Evolutionary conservation across 73 alveolate genomes (phyloP), one percentile per base, ranked within the genome.

Genomic region (Effrenium voratum): DNA sequence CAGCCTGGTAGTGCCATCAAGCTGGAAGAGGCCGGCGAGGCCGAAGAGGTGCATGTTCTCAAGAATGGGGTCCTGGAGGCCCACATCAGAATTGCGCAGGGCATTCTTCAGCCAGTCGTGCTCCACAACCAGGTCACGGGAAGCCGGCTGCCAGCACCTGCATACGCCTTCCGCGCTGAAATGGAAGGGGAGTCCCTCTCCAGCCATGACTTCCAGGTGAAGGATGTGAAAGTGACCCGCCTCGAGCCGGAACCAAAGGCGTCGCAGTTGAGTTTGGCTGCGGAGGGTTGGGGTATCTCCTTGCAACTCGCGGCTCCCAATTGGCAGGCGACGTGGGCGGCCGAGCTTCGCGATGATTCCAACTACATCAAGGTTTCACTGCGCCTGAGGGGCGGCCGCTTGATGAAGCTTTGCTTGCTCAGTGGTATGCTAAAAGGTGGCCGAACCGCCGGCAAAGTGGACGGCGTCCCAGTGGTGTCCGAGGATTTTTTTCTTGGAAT

Each of bases 321-420:
- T 41, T 12, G 47, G 75, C 13, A 45, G 86, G 96, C 52, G 22
- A 36, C 2, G 52, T 88, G 96, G 96, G 63, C 96, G 2, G 73
- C 28, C 40, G 96, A 66, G 45, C 96, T 88, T 57, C 96, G 96
- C 15, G 86, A 88, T 49, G 87, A 57, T 52, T 66, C 96, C 28
- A 88, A 88, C 43, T 44, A 38, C 32, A 1, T 70, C 44, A 88
- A 88, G 75, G 2, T 88, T 32, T 50, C 96, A 24, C 13, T 49
- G 19, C 96, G 43, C n/a, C 38, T 88, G n/a, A 34, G 16, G 10
- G 38, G 38, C 60, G 41, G 16, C 50, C 34, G 8, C 34, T 46
- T 57, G 38, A 32, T 49, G 50, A 59, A 86, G 36, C 43, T 88
- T 5, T 88, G 96, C 50, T 52, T 88, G 49, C 96, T 88, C 38